These are phyloP conservation scores for Pyrenophora graminea DNA, from an alignment of 2,329 filamentous ascomycete genomes.

Conservation along the genomic window DNA sequence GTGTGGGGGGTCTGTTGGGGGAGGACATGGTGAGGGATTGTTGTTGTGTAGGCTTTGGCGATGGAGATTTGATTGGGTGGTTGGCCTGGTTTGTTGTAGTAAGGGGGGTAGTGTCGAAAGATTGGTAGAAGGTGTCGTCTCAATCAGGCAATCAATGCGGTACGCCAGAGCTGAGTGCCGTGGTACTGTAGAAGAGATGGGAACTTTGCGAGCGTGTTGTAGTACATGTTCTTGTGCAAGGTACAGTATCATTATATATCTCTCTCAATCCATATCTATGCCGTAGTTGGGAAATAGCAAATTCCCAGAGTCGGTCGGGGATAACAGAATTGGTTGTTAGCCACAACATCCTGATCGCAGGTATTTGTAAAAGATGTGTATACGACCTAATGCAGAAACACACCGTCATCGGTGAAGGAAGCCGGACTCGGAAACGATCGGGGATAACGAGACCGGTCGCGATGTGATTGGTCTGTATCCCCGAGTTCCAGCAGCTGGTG, in stretches of 20 bases:
- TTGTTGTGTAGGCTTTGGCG: not conserved
- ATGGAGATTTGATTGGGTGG: too few relatives aligned
- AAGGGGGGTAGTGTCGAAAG: too few relatives aligned
- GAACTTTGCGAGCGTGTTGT: too few relatives aligned
- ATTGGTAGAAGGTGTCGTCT: too few relatives aligned
- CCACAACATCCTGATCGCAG: not conserved
- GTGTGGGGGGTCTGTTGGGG: not conserved
- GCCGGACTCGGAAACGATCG: slow-evolving; percentile 7
- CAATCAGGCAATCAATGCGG: too few relatives aligned
- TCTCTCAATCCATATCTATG: too few relatives aligned
- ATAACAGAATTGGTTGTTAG: not conserved
- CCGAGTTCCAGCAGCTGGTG: not conserved
- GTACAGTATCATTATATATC: too few relatives aligned
- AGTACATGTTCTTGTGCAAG: too few relatives aligned
- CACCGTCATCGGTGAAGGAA: slow-evolving; percentile 20
- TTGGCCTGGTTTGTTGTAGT: too few relatives aligned
- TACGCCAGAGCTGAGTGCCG: too few relatives aligned
- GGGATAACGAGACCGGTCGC: slow-evolving; percentile 6
- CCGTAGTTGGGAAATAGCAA: too few relatives aligned
- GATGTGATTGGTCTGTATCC: not conserved
- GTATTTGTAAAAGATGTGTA: not conserved
- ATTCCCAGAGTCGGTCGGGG: not conserved
- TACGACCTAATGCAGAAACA: not conserved
- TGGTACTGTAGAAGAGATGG: too few relatives aligned
- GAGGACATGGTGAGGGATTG: not conserved